These are phyloP conservation scores for Metarhizium rileyi DNA, from an alignment of 2,329 filamentous ascomycete genomes.

Conservation along the genomic window DNA sequence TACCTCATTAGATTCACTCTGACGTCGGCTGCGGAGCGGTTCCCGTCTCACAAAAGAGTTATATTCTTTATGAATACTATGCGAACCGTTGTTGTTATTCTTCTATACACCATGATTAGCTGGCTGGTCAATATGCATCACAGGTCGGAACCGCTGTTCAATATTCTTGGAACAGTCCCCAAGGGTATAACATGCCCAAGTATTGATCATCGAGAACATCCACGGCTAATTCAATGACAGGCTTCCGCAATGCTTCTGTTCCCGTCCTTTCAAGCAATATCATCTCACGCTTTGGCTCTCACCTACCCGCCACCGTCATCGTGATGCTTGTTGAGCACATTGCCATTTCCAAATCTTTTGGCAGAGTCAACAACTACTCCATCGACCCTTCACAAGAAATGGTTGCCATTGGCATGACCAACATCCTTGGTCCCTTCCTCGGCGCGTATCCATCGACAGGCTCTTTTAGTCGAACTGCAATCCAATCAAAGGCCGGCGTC, in stretches of 20 bases:
- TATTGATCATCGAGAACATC: background rate
- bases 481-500: constrained; percentile 94
- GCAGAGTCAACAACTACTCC: constrained; percentile 88
- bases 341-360: constrained; percentile 94
- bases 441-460: constrained; percentile 89
- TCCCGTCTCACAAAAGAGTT: constrained; percentile 58
- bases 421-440: constrained; percentile 83
- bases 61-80: constrained; percentile 90
- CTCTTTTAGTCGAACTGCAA: constrained; percentile 91
- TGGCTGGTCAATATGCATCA: constrained; percentile 70
- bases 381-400: constrained; percentile 95
- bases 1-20: constrained; percentile 65
- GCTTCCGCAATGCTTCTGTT: constrained; percentile 70
- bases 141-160: constrained; percentile 55
- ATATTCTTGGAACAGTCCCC: constrained; percentile 67
- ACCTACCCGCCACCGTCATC: constrained; percentile 80
- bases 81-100: constrained; percentile 81
- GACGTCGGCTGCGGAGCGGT: constrained; percentile 55
- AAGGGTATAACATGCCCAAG: constrained; percentile 36
- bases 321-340: constrained; percentile 97
- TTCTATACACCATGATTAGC: constrained; percentile 86
- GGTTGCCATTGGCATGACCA: constrained; percentile 85
- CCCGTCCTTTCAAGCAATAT: constrained; percentile 59
- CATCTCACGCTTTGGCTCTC: constrained; percentile 55
- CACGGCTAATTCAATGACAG: constrained; percentile 20